Base-by-base conservation (phyloP, 257 asterid genomes). In the Primulina eburnea region DNA sequence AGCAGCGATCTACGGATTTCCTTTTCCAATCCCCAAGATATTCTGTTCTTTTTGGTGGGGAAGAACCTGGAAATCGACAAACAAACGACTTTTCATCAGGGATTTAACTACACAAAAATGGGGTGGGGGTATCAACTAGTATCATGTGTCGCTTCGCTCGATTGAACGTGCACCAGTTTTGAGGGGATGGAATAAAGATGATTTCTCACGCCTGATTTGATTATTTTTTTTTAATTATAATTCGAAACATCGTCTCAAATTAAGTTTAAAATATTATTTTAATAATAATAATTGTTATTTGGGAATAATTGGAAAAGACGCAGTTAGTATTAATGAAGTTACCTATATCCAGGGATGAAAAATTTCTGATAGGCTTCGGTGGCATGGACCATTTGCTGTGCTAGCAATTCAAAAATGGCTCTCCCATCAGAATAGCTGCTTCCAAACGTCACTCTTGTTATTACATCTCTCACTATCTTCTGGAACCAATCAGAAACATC, bases 321-420 rank as follows among this genome's bases (percentile, higher is more conserved):
- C 1, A 16, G 7, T 14, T 43, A 43, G n/a, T 43, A 43, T 12
- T 50, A 50, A 16, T 16, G 57, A 50, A 50, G 2, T 3, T 75
- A 93, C 99, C 97, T 81, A 30, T 83, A 86, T 0, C 96, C 99
- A 1, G 99, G 99, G 37, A 86, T 86, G 82, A 87, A 81, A 1
- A 86, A 75, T 55, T 81, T 86, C 64, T 85, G 89, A 82, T 83
- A 90, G 11, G 99, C 95, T 50, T 90, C 88, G 2, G 96, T 83
- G 60, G 97, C 96, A 70, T 87, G 85, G 71, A 77, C 76, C 92
- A 90, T 86, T 50, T 90, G 99, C 75, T 86, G 96, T 1, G 99
- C 80, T 65, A 90, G 97, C 69, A 93, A 53, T 24, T 85, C 73
- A 43, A 85, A 90, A 71, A 93, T 89, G 69, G 89, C 74, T 69